Evolutionary conservation across 73 alveolate species (phyloP).

Genomic region (Paramecium caudatum): DNA sequence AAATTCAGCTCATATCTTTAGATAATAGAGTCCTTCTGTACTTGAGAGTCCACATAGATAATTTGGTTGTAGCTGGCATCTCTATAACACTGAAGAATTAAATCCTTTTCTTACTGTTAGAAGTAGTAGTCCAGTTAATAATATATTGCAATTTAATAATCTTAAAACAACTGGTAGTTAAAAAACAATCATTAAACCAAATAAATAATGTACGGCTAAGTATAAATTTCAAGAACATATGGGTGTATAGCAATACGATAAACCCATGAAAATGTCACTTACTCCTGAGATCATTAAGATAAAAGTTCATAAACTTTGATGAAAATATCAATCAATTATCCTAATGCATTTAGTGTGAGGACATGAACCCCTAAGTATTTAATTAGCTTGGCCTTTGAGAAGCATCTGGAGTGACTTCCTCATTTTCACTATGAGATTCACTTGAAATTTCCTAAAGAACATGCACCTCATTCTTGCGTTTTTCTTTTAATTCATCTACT

Average conservation of each 20-base stretch:
- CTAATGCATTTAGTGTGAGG: slow-evolving; percentile 22
- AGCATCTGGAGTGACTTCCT: neutral
- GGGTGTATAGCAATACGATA: neutral
- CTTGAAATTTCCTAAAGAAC: slow-evolving; percentile 5
- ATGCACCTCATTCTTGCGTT: slow-evolving; percentile 36
- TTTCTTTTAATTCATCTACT: slow-evolving; percentile 32
- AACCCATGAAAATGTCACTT: neutral
- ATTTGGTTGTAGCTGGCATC: neutral
- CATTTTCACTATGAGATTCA: neutral
- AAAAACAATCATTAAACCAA: neutral
- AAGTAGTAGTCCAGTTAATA: slow-evolving; percentile 2
- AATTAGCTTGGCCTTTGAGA: slow-evolving; percentile 15
- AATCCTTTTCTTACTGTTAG: slow-evolving; percentile 22
- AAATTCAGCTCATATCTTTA: neutral
- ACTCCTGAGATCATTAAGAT: neutral
- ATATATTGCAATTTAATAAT: neutral
- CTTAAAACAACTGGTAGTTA: neutral
- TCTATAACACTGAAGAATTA: neutral
- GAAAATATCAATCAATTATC: neutral
- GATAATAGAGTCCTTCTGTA: neutral
- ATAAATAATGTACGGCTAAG: neutral
- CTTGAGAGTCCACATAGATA: neutral
- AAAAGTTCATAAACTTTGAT: slow-evolving; percentile 8
- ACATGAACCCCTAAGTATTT: neutral
- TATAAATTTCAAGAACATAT: neutral